Percentiles rank a stretch among this genome's conserved stretches.
These are phyloP conservation scores for Reutealis trisperma DNA, from an alignment of 345 rosid genomes.

Conservation along the genomic window DNA sequence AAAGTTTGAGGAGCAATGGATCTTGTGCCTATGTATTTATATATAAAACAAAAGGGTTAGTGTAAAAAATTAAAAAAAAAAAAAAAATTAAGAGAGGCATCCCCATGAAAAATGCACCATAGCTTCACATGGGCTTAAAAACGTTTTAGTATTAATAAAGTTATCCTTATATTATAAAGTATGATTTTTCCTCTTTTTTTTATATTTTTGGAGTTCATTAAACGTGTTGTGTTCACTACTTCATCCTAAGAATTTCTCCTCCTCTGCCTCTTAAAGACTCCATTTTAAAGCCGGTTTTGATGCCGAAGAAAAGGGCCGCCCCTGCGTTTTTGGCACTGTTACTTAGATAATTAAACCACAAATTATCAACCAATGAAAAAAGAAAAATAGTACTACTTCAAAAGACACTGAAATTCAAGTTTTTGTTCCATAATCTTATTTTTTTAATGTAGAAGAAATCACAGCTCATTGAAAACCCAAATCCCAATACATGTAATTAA, in stretches of 20 bases:
- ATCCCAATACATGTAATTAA: neutral
- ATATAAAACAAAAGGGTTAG: constrained; percentile 21
- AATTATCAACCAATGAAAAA: neutral
- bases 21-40: constrained; percentile 34
- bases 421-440: neutral
- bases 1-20: constrained; percentile 31
- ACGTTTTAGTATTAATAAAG: constrained; percentile 53
- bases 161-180: constrained; percentile 18
- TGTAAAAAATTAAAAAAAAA: neutral
- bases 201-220: neutral
- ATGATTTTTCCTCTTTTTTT: neutral
- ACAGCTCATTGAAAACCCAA: neutral
- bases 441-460: constrained; percentile 4
- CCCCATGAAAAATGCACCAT: constrained; percentile 56
- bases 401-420: constrained; percentile 6
- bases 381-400: neutral
- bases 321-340: constrained; percentile 55
- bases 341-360: neutral
- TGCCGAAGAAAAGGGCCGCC: constrained; percentile 62
- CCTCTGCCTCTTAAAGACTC: constrained; percentile 18
- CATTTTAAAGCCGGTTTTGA: constrained; percentile 65
- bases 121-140: constrained; percentile 72
- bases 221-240: constrained; percentile 33
- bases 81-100: constrained; percentile 47
- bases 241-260: neutral